These are phyloP conservation scores for Myxozyma nipponensis DNA, from an alignment of 805 yeast genomes.

Conservation along the genomic window DNA sequence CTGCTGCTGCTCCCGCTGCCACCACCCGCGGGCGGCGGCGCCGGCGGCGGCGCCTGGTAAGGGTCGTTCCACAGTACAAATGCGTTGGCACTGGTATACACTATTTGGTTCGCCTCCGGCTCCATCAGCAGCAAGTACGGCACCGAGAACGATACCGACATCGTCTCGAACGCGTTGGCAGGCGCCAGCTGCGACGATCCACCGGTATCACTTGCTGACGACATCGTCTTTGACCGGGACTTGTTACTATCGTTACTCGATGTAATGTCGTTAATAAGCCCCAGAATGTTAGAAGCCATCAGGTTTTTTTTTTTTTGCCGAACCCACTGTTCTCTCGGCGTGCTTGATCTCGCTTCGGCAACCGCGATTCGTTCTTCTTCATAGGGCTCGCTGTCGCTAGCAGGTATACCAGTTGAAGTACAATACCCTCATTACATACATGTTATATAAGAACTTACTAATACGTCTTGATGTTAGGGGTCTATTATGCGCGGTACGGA, in stretches of 20 bases:
- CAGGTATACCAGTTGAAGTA: too few species aligned
- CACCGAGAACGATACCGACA: constrained; percentile 24
- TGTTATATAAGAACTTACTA: too few species aligned
- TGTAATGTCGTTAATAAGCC: not conserved
- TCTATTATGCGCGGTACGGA: too few species aligned
- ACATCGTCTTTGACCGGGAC: not conserved
- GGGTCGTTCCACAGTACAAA: constrained; percentile 27
- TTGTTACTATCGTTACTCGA: not conserved
- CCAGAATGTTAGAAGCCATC: not conserved
- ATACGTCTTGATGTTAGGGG: too few species aligned
- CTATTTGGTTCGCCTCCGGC: constrained; percentile 19
- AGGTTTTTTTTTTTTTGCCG: too few species aligned
- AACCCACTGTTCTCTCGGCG: too few species aligned
- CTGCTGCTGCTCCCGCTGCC: too few species aligned
- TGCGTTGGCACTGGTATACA: constrained; percentile 21
- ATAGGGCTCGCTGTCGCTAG: too few species aligned
- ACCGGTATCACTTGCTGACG: not conserved
- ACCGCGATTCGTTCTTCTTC: too few species aligned
- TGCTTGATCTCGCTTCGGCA: too few species aligned
- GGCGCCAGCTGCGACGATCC: not conserved
- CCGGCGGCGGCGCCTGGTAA: not conserved
- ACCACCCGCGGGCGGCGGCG: not conserved
- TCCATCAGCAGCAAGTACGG: constrained; percentile 26
- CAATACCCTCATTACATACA: too few species aligned
- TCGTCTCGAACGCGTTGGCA: constrained; percentile 18